Conservation (phyloP, 2,329 filamentous ascomycete genomes). For the Colletotrichum sansevieriae region DNA sequence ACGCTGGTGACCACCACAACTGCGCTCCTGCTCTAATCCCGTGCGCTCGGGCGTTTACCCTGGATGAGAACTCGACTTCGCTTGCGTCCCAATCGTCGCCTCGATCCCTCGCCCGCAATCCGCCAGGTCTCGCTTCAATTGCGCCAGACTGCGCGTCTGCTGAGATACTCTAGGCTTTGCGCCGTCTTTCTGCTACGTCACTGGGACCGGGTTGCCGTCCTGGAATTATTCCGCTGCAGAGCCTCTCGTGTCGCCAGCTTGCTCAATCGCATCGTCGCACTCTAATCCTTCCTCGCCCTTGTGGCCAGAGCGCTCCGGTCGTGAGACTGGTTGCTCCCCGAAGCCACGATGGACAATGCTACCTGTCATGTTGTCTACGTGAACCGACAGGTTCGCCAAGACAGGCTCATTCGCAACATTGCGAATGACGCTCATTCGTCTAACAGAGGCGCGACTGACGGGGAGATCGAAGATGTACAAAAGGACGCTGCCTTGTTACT, state of each 20-base stretch:
- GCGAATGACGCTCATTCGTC: constrained; percentile 43
- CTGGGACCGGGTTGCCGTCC: constrained; percentile 37
- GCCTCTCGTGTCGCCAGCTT: not conserved
- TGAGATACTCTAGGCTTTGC: constrained; percentile 12
- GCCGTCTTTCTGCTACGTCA: constrained; percentile 18
- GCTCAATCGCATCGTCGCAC: constrained; percentile 23
- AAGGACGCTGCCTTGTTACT: constrained; percentile 63
- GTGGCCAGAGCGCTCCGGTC: constrained; percentile 71
- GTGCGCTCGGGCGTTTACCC: constrained; percentile 18
- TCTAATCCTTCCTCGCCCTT: constrained; percentile 43
- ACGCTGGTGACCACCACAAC: constrained; percentile 20
- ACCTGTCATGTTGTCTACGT: constrained; percentile 72
- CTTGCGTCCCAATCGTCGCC: constrained; percentile 21
- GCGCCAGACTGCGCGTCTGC: constrained; percentile 17
- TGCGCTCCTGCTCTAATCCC: constrained; percentile 27
- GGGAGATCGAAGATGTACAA: constrained; percentile 57
- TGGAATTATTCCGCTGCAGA: constrained; percentile 33
- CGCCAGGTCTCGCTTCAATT: constrained; percentile 1
- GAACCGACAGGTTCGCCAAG: constrained; percentile 64
- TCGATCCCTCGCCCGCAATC: constrained; percentile 13
- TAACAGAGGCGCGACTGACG: constrained; percentile 46
- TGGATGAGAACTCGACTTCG: constrained; percentile 31
- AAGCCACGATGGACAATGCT: constrained; percentile 69
- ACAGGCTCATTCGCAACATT: constrained; percentile 56
- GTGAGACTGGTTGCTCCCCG: constrained; percentile 70